Conservation (phyloP, 371 early-diverging fungal species). For the Lichtheimia hyalospora region DNA sequence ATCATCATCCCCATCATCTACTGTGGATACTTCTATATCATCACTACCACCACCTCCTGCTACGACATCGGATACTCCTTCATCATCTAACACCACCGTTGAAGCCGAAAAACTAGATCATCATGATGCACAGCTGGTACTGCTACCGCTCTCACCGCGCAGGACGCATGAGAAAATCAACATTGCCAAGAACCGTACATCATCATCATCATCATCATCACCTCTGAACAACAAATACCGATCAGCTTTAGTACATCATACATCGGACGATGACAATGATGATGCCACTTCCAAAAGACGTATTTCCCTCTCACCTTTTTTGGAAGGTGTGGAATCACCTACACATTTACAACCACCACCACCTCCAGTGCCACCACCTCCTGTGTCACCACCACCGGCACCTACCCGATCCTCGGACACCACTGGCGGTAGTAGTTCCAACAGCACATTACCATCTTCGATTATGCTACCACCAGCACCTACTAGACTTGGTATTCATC, state of each 20-base stretch:
- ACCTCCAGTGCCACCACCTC: background rate
- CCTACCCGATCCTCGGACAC: slow-evolving; percentile 1
- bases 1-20: slow-evolving; percentile 3
- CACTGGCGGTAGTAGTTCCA: background rate
- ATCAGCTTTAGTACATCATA: background rate
- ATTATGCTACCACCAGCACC: background rate
- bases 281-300: background rate
- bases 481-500: background rate
- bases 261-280: background rate
- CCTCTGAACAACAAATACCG: background rate
- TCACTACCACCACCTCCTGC: background rate
- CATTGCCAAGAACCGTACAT: background rate
- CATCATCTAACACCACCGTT: background rate
- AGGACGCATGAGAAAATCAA: slow-evolving; percentile 2
- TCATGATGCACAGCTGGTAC: slow-evolving; percentile 2
- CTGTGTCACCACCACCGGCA: slow-evolving; percentile 1
- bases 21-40: background rate
- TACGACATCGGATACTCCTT: background rate
- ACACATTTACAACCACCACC: background rate
- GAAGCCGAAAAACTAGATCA: slow-evolving; percentile 6
- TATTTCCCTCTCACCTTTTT: slow-evolving; percentile 10
- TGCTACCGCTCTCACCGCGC: slow-evolving; percentile 12
- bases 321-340: slow-evolving; percentile 2
- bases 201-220: background rate
- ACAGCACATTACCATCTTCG: background rate